Percentiles rank a stretch among this genome's conserved stretches.
These are phyloP conservation scores for Lophiostoma macrostomum DNA, from an alignment of 495 filamentous ascomycete species.

Conservation along the genomic window DNA sequence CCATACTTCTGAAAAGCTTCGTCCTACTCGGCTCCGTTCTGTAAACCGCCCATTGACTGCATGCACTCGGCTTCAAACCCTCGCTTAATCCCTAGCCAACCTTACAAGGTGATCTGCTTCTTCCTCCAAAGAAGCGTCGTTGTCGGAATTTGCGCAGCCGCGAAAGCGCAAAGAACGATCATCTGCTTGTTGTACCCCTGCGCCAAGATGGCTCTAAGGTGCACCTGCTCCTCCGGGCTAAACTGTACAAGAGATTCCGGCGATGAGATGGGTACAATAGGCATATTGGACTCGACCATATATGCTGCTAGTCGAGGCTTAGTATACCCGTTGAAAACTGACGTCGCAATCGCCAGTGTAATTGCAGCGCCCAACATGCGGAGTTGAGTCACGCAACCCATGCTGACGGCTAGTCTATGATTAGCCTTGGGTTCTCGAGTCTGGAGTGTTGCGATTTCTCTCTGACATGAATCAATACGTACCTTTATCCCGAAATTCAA, in stretches of 20 bases:
- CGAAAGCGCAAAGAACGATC: slow-evolving; percentile 3
- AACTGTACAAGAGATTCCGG: not conserved
- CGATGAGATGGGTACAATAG: too few species aligned
- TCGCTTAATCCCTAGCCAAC: not conserved
- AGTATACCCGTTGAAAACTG: not conserved
- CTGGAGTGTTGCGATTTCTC: too few species aligned
- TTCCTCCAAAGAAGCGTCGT: not conserved
- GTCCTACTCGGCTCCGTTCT: too few species aligned
- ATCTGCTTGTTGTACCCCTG: slow-evolving; percentile 18
- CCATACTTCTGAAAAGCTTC: too few species aligned
- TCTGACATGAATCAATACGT: too few species aligned
- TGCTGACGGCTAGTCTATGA: not conserved
- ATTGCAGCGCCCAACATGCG: slow-evolving; percentile 9
- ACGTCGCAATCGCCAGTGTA: slow-evolving; percentile 4
- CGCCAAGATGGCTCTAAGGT: not conserved
- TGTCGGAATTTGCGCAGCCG: not conserved
- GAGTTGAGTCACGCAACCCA: slow-evolving; percentile 3
- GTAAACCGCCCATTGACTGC: too few species aligned
- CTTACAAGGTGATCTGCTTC: slow-evolving; percentile 2
- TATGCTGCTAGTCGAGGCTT: not conserved
- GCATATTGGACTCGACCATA: too few species aligned
- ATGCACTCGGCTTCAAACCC: too few species aligned
- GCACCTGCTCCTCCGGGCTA: not conserved
- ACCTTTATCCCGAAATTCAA: slow-evolving; percentile 3
- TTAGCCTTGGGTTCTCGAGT: not conserved